Base-by-base conservation (phyloP, 208 protist genomes). In the Entamoeba invadens region DNA sequence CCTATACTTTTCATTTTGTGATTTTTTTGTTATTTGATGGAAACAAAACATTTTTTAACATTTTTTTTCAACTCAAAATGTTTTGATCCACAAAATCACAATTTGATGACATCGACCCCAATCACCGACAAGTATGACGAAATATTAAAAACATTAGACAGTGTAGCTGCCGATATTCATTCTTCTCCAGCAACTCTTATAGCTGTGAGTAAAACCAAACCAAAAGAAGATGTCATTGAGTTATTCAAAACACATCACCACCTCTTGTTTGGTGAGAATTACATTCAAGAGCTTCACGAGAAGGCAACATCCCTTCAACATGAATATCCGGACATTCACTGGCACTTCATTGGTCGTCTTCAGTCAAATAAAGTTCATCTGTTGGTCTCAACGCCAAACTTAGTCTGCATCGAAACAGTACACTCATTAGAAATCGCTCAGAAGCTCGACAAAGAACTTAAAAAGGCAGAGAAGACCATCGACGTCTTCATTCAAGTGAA, bases 291-390 rank as follows among this genome's bases (percentile, higher is more conserved):
- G 95, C 72, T 98, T 18, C 94, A 96, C 1, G 96, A 97, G 93
- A 99, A 99, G 96, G 95, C 96, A 1, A 68, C 50, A 3, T 12
- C 14, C 14, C 25, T 68, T 31, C 18, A 68, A 68, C 57, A 91
- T 44, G 91, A 95, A 92, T n/a, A 94, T 45, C 93, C 97, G 0
- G 98, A 98, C 94, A 98, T 98, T 46, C 91, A 96, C 45, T 99
- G 98, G 98, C 98, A 98, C 94, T 99, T 99, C 93, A 98, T 99
- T 95, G 98, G 98, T 12, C 97, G 98, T 93, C 94, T 99, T 47
- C 98, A 99, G 96, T 98, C 96, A 94, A 99, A 99, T 95, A 99
- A 99, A 94, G 96, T 97, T 91, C 98, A 97, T 94, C 93, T 97
- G 91, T 95, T 98, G 31, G 96, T 98, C 12, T 50, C 46, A 51